phyloP scores from a whole-genome alignment of 306 rosid species.

The Prunus mongolica region DNA sequence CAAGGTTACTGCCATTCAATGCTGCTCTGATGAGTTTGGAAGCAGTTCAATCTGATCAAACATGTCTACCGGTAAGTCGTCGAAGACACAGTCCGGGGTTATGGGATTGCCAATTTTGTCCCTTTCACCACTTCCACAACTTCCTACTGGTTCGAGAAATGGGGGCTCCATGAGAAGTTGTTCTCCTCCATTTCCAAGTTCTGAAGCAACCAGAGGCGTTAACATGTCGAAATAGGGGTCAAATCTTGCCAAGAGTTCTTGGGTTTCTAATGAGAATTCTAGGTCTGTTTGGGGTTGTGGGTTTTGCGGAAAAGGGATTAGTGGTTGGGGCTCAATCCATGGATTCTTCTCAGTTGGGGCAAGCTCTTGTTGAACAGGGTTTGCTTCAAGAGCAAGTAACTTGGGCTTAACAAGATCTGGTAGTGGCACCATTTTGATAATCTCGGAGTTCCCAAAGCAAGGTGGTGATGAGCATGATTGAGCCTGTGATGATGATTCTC shows the following conservation, averaged over 20 bases:
- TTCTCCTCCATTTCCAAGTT: slow-evolving; percentile 35
- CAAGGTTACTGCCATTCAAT: slow-evolving; percentile 17
- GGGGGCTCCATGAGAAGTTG: slow-evolving; percentile 32
- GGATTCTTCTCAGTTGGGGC: slow-evolving; percentile 26
- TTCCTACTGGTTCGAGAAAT: slow-evolving; percentile 39
- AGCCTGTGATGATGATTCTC: slow-evolving; percentile 47
- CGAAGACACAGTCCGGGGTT: slow-evolving; percentile 47
- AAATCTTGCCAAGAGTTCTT: slow-evolving; percentile 34
- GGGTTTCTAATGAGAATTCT: slow-evolving; percentile 43
- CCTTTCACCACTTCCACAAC: slow-evolving; percentile 33
- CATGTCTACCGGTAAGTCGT: slow-evolving; percentile 71
- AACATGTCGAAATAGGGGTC: slow-evolving; percentile 42
- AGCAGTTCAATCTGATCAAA: slow-evolving; percentile 54
- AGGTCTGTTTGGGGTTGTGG: slow-evolving; percentile 37
- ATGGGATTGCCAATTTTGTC: slow-evolving; percentile 20
- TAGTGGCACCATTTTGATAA: slow-evolving; percentile 48
- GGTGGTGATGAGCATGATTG: slow-evolving; percentile 34
- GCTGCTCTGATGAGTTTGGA: slow-evolving; percentile 32
- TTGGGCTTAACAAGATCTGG: slow-evolving; percentile 50
- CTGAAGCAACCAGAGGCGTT: slow-evolving; percentile 35
- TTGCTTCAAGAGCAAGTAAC: slow-evolving; percentile 21
- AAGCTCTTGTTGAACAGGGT: slow-evolving; percentile 33
- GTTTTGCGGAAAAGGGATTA: slow-evolving; percentile 31
- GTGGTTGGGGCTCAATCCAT: slow-evolving; percentile 23
- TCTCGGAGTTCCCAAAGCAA: slow-evolving; percentile 28